Evolutionary conservation across 2,329 filamentous ascomycete genomes (phyloP).

Genomic region (Lecanicillium sp.): DNA sequence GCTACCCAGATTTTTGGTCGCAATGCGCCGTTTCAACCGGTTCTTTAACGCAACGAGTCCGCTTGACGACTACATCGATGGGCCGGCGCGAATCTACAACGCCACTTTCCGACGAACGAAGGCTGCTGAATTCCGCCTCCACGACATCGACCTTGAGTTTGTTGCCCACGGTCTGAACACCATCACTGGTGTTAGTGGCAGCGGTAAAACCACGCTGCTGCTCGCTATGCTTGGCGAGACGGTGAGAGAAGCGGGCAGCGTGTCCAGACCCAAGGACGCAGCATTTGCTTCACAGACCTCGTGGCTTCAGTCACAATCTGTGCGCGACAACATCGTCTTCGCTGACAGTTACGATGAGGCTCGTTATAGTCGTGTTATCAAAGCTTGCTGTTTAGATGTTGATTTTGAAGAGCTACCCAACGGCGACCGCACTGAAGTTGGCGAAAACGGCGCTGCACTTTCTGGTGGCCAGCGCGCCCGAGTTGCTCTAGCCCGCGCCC

Average conservation of each 20-base stretch:
- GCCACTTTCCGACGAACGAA: slow-evolving; percentile 45
- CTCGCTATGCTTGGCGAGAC: slow-evolving; percentile 51
- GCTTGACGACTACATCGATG: slow-evolving; percentile 40
- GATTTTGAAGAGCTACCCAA: slow-evolving; percentile 46
- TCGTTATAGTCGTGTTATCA: slow-evolving; percentile 49
- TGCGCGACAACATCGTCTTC: slow-evolving; percentile 51
- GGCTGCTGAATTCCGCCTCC: slow-evolving; percentile 43
- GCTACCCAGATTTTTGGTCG: slow-evolving; percentile 31
- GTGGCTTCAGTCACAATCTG: slow-evolving; percentile 52
- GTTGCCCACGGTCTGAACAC: slow-evolving; percentile 49
- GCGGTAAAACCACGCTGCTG: slow-evolving; percentile 52
- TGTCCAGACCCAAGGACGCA: slow-evolving; percentile 45
- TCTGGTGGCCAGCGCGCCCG: slow-evolving; percentile 53
- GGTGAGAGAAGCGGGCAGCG: slow-evolving; percentile 39
- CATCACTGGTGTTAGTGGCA: slow-evolving; percentile 47
- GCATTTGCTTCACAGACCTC: slow-evolving; percentile 52
- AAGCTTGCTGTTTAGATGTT: slow-evolving; percentile 47
- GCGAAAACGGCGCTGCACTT: slow-evolving; percentile 48
- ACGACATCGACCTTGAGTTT: slow-evolving; percentile 45
- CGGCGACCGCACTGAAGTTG: slow-evolving; percentile 46
- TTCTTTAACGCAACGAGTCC: slow-evolving; percentile 48
- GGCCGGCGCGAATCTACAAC: slow-evolving; percentile 38
- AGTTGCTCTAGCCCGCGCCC: slow-evolving; percentile 48
- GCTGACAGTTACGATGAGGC: slow-evolving; percentile 42
- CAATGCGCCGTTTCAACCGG: slow-evolving; percentile 45